A percentile compares a stretch with the other conserved stretches of the same genome.
phyloP scores from a whole-genome alignment of 108 stramenopile genomes.

The Discostella stelligeroides region DNA sequence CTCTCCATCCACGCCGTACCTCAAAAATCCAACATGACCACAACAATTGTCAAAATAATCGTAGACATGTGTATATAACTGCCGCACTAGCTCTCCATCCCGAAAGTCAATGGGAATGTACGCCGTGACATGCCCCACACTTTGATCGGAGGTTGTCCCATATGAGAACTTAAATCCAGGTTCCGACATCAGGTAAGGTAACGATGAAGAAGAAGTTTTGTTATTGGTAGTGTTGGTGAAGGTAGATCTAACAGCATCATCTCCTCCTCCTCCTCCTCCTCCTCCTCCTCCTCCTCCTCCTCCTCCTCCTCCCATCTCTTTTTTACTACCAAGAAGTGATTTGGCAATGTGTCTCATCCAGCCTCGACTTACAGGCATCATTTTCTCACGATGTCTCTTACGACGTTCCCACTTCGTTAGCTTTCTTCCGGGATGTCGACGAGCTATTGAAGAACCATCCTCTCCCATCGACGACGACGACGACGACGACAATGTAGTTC shows the following conservation, averaged over 20 bases:
- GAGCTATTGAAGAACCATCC: background rate
- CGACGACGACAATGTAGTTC: background rate
- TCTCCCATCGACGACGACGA: conserved; percentile 1
- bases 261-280: background rate
- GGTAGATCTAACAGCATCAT: background rate
- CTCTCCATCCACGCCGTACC: conserved; percentile 25
- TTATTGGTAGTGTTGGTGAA: conserved; percentile 25
- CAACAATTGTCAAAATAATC: conserved; percentile 59
- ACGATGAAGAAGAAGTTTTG: conserved; percentile 3
- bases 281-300: background rate
- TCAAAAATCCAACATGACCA: conserved; percentile 48
- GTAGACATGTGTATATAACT: conserved; percentile 61
- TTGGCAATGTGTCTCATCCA: conserved; percentile 25
- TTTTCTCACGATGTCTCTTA: conserved; percentile 36
- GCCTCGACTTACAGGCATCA: conserved; percentile 12
- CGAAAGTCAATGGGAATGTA: conserved; percentile 77
- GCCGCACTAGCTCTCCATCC: conserved; percentile 67
- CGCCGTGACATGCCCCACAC: conserved; percentile 56
- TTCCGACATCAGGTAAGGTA: conserved; percentile 7
- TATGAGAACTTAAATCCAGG: conserved; percentile 77
- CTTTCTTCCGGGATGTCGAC: conserved; percentile 39
- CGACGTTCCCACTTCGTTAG: conserved; percentile 64
- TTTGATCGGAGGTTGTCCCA: conserved; percentile 57
- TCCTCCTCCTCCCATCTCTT: background rate
- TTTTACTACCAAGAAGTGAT: background rate